phyloP scores from a whole-genome alignment of 1,284 basidiomycete species.

The Fomitopsis betulina region DNA sequence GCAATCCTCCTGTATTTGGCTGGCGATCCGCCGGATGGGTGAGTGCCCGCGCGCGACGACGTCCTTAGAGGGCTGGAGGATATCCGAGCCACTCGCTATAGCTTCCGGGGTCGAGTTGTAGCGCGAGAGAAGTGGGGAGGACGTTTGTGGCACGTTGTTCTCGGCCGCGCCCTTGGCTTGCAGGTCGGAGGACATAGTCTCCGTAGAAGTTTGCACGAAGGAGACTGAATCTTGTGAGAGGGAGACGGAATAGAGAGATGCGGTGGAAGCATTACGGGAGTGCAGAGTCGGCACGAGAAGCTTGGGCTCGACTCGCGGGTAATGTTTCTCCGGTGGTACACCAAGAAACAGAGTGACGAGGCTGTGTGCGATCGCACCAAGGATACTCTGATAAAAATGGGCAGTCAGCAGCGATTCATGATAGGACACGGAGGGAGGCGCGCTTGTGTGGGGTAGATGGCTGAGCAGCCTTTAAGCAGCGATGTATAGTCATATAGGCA shows the following conservation, averaged over 20 bases:
- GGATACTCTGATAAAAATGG: not conserved
- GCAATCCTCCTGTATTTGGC: not conserved
- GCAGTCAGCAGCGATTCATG: not conserved
- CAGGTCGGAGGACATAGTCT: not conserved
- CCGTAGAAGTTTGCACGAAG: not conserved
- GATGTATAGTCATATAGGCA: too few relatives aligned
- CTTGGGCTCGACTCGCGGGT: not conserved
- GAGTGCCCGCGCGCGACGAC: not conserved
- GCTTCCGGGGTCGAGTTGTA: not conserved
- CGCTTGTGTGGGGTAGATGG: too few relatives aligned
- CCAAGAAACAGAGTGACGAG: not conserved
- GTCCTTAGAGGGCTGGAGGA: not conserved
- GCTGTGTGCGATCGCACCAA: not conserved
- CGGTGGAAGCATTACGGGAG: not conserved
- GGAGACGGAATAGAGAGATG: not conserved
- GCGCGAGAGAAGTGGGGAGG: not conserved
- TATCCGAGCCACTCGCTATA: not conserved
- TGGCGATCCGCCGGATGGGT: conserved; percentile 1
- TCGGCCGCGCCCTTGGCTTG: not conserved
- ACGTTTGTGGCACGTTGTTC: not conserved
- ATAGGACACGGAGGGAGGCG: not conserved
- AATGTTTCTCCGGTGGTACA: not conserved
- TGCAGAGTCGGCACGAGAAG: not conserved
- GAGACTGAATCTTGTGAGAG: not conserved
- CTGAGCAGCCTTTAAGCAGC: too few relatives aligned